Evolutionary conservation across 768 basidiomycete species (phyloP), one percentile per base, ranked within the genome.

Genomic region (Lactifluus subvellereus): DNA sequence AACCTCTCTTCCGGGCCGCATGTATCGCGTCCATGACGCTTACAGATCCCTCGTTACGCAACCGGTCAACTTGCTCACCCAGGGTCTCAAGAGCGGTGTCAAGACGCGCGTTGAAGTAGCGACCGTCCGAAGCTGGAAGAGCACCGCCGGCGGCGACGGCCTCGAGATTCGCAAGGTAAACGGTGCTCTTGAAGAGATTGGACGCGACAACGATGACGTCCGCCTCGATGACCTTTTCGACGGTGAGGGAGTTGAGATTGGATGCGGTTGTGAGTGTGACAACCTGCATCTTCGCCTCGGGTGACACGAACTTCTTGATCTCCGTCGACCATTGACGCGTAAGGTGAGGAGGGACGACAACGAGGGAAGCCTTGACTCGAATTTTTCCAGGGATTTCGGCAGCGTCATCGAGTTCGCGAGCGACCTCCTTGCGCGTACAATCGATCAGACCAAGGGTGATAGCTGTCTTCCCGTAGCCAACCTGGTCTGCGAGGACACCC

Each of bases 391-490:
- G 55, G 56, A 78, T 72, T 35, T 75, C 72, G 10, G 77, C 75
- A 63, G 79, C 76, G 56, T 80, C 77, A 33, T 78, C 72, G 66
- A 88, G 84, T 66, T 89, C 88, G 64, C 81, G 77, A 59, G 77
- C 74, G 54, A 87, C 82, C 18, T 74, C 74, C 67, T 83, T 80
- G 20, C 77, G 74, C 22, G 85, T 79, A 70, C 87, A 86, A 69
- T 93, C 89, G 65, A 97, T 88, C 62, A 98, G 80, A 20, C 88
- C 94, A 33, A 98, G 81, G 2, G 92, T 94, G 67, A 97, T 95
- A 22, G 94, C 94, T 0, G 95, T 98, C 77, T 98, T 98, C 18
- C 95, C 95, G 70, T 98, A 98, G 55, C 95, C 95, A 64, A 98
- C 95, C 76, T 95, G 89, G 69, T 98, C 95, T 13, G 94, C 94